Conservation (phyloP, 495 filamentous ascomycete genomes). For the Neohortaea acidophila region DNA sequence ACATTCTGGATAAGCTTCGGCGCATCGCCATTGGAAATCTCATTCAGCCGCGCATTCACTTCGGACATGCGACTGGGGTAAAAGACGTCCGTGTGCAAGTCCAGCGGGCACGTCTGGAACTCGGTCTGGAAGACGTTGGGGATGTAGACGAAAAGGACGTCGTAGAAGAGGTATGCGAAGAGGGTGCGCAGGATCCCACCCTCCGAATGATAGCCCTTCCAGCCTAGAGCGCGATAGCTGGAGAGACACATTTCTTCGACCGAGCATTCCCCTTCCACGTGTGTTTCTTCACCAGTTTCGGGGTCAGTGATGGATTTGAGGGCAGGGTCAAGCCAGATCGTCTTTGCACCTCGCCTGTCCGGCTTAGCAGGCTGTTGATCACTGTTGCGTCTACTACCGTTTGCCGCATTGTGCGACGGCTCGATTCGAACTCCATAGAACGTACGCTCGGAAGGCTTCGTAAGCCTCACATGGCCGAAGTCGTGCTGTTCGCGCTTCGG, state of each 20-base stretch:
- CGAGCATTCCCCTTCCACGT: slow-evolving; percentile 52
- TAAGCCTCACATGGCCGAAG: slow-evolving; percentile 68
- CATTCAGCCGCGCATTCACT: slow-evolving; percentile 74
- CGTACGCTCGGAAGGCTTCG: slow-evolving; percentile 55
- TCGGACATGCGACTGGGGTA: slow-evolving; percentile 70
- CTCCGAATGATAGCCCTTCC: slow-evolving; percentile 90
- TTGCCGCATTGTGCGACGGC: slow-evolving; percentile 21
- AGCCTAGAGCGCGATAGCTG: slow-evolving; percentile 66
- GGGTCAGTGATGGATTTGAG: slow-evolving; percentile 1
- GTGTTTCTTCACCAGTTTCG: slow-evolving; percentile 28
- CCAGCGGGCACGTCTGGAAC: slow-evolving; percentile 85
- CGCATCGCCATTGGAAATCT: slow-evolving; percentile 47
- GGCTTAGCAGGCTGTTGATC: slow-evolving; percentile 12
- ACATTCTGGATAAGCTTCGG: slow-evolving; percentile 50
- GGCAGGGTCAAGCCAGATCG: slow-evolving; percentile 61
- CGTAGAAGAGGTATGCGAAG: slow-evolving; percentile 84
- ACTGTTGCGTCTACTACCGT: slow-evolving; percentile 19
- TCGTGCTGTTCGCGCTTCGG: slow-evolving; percentile 80
- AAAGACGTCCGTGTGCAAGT: slow-evolving; percentile 88
- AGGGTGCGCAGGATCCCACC: slow-evolving; percentile 80
- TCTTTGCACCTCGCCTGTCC: slow-evolving; percentile 48
- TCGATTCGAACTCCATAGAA: slow-evolving; percentile 66
- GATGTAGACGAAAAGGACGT: slow-evolving; percentile 83
- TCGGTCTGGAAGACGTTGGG: slow-evolving; percentile 94
- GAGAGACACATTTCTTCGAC: slow-evolving; percentile 90